Base-by-base conservation (phyloP, 345 rosid genomes). In the Sisymbrium irio region DNA sequence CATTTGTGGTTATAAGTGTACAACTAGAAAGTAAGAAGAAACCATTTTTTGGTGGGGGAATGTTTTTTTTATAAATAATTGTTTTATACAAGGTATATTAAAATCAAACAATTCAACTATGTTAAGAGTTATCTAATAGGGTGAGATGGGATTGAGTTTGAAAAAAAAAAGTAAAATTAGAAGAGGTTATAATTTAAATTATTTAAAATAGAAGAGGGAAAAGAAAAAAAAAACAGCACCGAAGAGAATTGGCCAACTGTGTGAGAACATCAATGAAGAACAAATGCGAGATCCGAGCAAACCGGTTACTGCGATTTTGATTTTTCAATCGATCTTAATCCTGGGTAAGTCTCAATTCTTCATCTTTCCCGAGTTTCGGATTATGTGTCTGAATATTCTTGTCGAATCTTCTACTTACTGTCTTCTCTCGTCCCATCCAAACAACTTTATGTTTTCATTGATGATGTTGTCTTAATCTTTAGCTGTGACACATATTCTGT, bases 261-360 rank as follows among this genome's bases (percentile, higher is more conserved):
- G 66, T 5, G 35, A 57, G 37, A 59, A 17, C 41, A 45, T 45
- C 67, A 71, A n/a, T 9, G 61, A 51, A 49, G 62, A 62, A 39
- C 55, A 28, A 28, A 33, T 15, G 57, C 30, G 40, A 73, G 77
- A 72, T 72, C 77, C 45, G 53, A 72, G 7, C 33, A 33, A 17
- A 39, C 53, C 69, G 69, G 44, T 41, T 63, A 3, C 17, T 28
- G 3, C 33, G n/a, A 36, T 49, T 53, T 39, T 19, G 19, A 0
- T 19, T 10, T 7, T 22, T 27, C 4, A 4, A 15, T 33, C 64
- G 10, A 44, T 64, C 56, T 55, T 27, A 9, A 9, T 42, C 39
- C 46, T 36, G 22, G 62, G 78, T 75, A 51, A 30, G 33, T 28
- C 69, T 40, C 36, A 9, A 1, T 49, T 61, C 64, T 67, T 67